A percentile compares a stretch with the other conserved stretches of the same genome.
Evolutionary conservation across 768 basidiomycete species (phyloP).

Genomic region (Tricholoma sp.): DNA sequence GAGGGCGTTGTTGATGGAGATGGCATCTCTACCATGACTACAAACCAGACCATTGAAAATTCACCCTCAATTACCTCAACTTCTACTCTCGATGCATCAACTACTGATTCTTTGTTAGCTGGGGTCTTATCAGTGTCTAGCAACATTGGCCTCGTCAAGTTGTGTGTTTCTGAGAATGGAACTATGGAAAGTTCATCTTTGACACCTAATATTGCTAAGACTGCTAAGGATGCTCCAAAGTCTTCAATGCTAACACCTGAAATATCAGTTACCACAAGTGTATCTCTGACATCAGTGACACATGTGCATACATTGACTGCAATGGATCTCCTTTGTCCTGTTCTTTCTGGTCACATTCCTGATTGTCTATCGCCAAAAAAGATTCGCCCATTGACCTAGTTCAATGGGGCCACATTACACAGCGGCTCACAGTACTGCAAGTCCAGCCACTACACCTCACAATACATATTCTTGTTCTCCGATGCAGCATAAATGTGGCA

Average conservation of each 20-base stretch:
- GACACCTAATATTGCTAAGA: not conserved
- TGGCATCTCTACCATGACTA: not conserved
- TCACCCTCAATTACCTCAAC: not conserved
- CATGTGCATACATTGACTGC: not conserved
- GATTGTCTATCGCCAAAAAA: too few species aligned
- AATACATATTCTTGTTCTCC: too few species aligned
- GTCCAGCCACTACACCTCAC: too few species aligned
- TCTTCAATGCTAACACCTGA: not conserved
- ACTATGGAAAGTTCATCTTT: not conserved
- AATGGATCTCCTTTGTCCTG: too few species aligned
- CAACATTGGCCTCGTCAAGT: not conserved
- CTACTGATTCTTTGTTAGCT: not conserved
- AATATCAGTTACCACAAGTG: not conserved
- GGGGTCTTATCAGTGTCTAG: not conserved
- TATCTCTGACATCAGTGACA: not conserved
- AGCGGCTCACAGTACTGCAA: too few species aligned
- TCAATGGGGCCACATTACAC: too few species aligned
- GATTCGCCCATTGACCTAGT: too few species aligned
- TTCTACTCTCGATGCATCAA: not conserved
- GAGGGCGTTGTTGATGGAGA: not conserved
- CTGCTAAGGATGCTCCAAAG: not conserved
- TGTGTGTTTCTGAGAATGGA: not conserved
- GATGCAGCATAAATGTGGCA: too few species aligned
- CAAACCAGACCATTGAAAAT: not conserved
- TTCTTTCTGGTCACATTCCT: too few species aligned